Evolutionary conservation across 345 rosid species (phyloP), one percentile per base, ranked within the genome.

Genomic region (Dipteronia dyeriana): DNA sequence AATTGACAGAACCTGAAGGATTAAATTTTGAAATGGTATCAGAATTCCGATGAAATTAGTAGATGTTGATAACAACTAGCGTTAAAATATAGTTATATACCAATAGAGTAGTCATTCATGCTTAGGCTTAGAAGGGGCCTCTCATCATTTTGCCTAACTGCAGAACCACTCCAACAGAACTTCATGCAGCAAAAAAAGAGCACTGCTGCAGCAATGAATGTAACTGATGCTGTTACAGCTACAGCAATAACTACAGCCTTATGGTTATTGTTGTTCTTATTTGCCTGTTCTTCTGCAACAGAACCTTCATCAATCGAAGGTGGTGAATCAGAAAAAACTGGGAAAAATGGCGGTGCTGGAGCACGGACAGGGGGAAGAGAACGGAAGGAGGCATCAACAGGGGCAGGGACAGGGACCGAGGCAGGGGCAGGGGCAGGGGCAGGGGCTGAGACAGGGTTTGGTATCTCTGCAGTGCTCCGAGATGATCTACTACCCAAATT

Each of bases 101-200:
- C 93, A 67, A 75, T 60, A 77, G 97, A 88, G 83, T 84, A 84
- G 53, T 92, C 94, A 26, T 85, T 89, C 78, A 85, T 73, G 88
- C 97, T 92, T 83, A 94, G 83, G 86, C 94, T 86, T 81, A 97
- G 94, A 79, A 97, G 98, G 71, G 97, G 97, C 31, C 89, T 88
- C 70, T 94, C 98, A 75, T 97, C 99, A 79, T 90, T 90, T 80
- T 29, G 83, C 73, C 81, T 76, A 68, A n/a, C 82, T 70, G 79
- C 83, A 81, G 88, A 72, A 45, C 89, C 84, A 7, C 79, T 74
- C 72, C 85, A 68, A 78, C 83, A 88, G 39, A 86, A 70, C 75
- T 75, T 85, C 66, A 68, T 75, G 79, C 88, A 94, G 82, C 92
- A 91, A 6, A 90, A 71, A 84, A 92, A 92, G 72, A 94, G 70